Base-by-base conservation (phyloP, 2,329 filamentous ascomycete species). In the Diaporthe aspalathi region DNA sequence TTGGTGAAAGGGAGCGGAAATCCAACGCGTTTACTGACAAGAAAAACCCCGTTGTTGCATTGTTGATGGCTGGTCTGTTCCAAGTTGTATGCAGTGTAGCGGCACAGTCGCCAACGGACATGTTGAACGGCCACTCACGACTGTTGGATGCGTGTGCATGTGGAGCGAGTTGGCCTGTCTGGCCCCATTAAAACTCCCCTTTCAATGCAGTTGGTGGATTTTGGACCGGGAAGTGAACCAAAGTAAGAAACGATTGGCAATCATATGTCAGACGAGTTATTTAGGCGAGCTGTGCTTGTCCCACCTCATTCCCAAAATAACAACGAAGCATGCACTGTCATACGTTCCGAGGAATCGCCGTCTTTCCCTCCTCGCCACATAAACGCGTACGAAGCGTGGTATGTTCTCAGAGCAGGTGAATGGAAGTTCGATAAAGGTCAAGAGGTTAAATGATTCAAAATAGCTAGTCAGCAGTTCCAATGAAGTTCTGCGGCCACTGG, bases 101-200 rank as follows among this genome's bases (percentile, higher is more conserved):
- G 53, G 66, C 66, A 60, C 66, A 68, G 53, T 57, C 45, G 54
- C 66, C 40, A 67, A 67, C 65, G 4, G 43, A 35, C 53, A 32
- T 24, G 7, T 1, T 29, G 2, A 16, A 32, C 5, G 16, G 16
- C 66, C 43, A 68, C 22, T 68, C 32, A 35, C 24, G 2, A 29
- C 47, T n/a, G 27, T 38, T 68, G 16, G 4, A 50, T 50, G 52
- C 38, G n/a, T 32, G 11, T 50, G n/a, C 43, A 5, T 60, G 53
- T 68, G 66, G 66, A 60, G 66, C 22, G 40, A 5, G 22, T n/a
- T 67, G n/a, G 20, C 16, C 43, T 27, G 53, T 29, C 2, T 20
- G 20, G 43, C 53, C 38, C 53, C 53, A 68, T 32, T 14, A 24
- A 24, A 24, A 20, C 8, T 43, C 12, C 38, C 38, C 20, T 32